Percentiles rank a stretch among this genome's conserved stretches.
Evolutionary conservation across 2,329 filamentous ascomycete genomes (phyloP).

Genomic region (Lachnellula occidentalis): DNA sequence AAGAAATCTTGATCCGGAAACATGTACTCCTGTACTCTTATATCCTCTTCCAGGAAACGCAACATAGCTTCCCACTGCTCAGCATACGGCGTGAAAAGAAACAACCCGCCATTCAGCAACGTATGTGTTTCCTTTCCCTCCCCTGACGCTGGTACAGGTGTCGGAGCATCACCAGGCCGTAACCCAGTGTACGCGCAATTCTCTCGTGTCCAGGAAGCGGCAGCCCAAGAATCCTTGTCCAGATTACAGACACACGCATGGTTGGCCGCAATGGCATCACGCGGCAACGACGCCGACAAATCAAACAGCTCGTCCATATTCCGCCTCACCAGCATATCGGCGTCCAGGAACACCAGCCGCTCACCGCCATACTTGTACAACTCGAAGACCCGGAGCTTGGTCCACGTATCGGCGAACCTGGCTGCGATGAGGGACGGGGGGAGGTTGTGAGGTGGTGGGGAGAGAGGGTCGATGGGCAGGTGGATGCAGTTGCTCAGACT

Average conservation of each 20-base stretch:
- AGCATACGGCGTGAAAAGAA: conserved; percentile 45
- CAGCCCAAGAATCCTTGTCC: conserved; percentile 68
- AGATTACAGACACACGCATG: conserved; percentile 85
- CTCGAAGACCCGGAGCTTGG: conserved; percentile 72
- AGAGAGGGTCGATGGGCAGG: conserved; percentile 62
- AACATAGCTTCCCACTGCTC: conserved; percentile 33
- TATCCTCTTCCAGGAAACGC: conserved; percentile 15
- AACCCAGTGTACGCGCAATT: conserved; percentile 53
- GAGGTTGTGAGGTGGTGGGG: conserved; percentile 52
- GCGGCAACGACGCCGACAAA: conserved; percentile 58
- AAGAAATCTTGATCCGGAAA: conserved; percentile 56
- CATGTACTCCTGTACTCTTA: conserved; percentile 33
- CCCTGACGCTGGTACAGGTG: conserved; percentile 28
- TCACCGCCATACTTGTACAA: conserved; percentile 59
- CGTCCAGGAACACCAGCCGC: conserved; percentile 74
- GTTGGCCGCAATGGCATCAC: conserved; percentile 68
- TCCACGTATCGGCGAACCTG: conserved; percentile 84
- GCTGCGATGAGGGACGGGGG: conserved; percentile 58
- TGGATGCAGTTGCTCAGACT: conserved; percentile 63
- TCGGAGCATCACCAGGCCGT: conserved; percentile 33
- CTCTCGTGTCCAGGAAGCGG: conserved; percentile 54
- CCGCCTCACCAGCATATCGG: conserved; percentile 72
- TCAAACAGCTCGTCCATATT: conserved; percentile 92
- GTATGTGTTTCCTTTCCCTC: conserved; percentile 35
- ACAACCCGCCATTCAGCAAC: conserved; percentile 47